phyloP scores from a whole-genome alignment of 495 filamentous ascomycete genomes.

The Aspergillus carlsbadensis region DNA sequence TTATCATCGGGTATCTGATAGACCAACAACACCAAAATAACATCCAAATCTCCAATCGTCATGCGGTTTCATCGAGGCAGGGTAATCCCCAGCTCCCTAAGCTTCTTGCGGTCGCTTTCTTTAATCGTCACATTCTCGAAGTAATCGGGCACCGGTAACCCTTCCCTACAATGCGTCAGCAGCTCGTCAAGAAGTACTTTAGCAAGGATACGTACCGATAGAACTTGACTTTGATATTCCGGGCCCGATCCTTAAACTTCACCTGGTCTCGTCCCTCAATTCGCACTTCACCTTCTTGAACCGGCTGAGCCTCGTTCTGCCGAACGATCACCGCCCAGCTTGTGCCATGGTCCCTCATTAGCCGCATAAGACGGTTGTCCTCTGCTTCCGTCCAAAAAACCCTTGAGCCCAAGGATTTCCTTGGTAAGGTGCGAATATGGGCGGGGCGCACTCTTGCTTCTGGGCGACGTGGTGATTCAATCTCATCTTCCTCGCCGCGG shows the following conservation, averaged over 20 bases:
- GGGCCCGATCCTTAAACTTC: constrained; percentile 79
- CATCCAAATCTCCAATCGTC: too few species aligned
- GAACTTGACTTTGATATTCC: constrained; percentile 54
- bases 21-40: too few species aligned
- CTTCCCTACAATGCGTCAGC: constrained; percentile 9
- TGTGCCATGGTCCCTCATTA: constrained; percentile 22
- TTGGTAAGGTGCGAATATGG: not conserved
- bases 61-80: not conserved
- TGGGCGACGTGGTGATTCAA: not conserved
- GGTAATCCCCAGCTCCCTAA: not conserved
- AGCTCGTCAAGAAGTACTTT: not conserved
- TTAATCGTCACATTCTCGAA: constrained; percentile 21
- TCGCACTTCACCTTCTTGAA: constrained; percentile 21
- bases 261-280: constrained; percentile 69
- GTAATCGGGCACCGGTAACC: constrained; percentile 4
- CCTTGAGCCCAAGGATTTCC: constrained; percentile 14
- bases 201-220: constrained; percentile 19
- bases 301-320: constrained; percentile 26
- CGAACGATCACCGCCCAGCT: constrained; percentile 30
- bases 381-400: constrained; percentile 24
- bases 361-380: constrained; percentile 27
- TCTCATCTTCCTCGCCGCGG: constrained; percentile 9
- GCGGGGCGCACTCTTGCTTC: not conserved
- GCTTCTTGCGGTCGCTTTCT: constrained; percentile 4
- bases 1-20: too few species aligned